Conservation (phyloP, 495 filamentous ascomycete genomes). For the Tuber microsphaerosporum region DNA sequence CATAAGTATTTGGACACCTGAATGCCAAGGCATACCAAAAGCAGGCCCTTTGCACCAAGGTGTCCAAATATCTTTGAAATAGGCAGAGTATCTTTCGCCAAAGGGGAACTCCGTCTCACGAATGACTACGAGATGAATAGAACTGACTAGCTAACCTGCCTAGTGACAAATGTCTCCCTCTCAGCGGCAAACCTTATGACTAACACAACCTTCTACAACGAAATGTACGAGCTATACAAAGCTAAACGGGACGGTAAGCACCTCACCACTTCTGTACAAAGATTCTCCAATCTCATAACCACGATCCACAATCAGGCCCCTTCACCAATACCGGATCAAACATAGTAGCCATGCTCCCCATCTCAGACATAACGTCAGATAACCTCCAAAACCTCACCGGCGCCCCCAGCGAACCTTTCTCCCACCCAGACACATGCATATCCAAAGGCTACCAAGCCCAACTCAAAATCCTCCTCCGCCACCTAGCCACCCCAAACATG, state of each 20-base stretch:
- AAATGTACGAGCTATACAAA: slow-evolving; percentile 45
- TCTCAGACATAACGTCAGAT: background rate
- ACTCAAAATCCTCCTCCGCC: background rate
- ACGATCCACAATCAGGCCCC: background rate
- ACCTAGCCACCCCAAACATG: background rate
- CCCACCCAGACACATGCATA: background rate
- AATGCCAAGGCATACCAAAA: too few relatives aligned
- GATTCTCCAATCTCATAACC: background rate
- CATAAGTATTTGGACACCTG: too few relatives aligned
- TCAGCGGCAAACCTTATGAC: slow-evolving; percentile 3
- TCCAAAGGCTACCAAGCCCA: slow-evolving; percentile 6
- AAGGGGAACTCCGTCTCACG: background rate
- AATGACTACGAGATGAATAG: background rate
- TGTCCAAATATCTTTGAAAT: too few relatives aligned
- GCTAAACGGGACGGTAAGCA: slow-evolving; percentile 16
- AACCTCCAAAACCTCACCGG: background rate
- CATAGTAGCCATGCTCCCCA: slow-evolving; percentile 7
- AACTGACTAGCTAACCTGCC: background rate
- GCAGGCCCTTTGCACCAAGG: too few relatives aligned
- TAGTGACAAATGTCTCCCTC: slow-evolving; percentile 27
- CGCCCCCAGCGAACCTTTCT: background rate
- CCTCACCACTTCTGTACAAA: background rate
- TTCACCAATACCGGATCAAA: background rate
- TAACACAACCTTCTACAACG: slow-evolving; percentile 45
- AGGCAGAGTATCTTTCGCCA: background rate